phyloP scores from a whole-genome alignment of 345 rosid species.

The Citrus reticulata region DNA sequence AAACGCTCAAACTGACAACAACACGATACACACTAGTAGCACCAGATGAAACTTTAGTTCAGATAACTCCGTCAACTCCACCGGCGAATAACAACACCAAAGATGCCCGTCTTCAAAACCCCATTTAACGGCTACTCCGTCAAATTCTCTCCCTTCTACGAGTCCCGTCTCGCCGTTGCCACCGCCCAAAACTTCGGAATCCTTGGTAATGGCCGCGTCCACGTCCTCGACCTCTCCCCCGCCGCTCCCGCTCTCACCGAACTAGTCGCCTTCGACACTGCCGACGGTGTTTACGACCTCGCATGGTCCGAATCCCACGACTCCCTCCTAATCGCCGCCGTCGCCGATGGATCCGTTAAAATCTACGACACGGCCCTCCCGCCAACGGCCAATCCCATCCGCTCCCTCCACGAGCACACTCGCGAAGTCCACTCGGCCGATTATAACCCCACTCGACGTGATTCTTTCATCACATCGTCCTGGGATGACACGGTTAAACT shows the following conservation, averaged over 20 bases:
- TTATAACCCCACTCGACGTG: constrained; percentile 89
- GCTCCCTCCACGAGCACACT: constrained; percentile 82
- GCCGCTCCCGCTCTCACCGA: constrained; percentile 51
- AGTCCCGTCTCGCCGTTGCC: constrained; percentile 80
- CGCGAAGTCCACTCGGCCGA: constrained; percentile 89
- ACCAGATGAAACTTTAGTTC: not conserved
- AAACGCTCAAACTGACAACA: not conserved
- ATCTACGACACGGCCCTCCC: constrained; percentile 77
- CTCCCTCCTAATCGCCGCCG: constrained; percentile 72
- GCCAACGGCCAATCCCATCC: constrained; percentile 65
- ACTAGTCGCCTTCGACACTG: constrained; percentile 62
- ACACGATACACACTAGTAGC: not conserved
- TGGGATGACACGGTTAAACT: constrained; percentile 94
- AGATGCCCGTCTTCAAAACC: constrained; percentile 77
- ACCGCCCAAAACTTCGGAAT: constrained; percentile 94
- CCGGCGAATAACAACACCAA: not conserved
- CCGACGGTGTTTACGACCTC: constrained; percentile 84
- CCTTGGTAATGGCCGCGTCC: constrained; percentile 90
- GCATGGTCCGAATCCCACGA: constrained; percentile 98
- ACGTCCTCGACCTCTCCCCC: constrained; percentile 74
- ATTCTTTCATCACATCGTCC: constrained; percentile 79
- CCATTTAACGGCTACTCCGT: constrained; percentile 91
- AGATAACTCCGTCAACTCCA: not conserved
- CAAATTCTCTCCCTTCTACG: constrained; percentile 86
- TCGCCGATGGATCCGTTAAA: constrained; percentile 87